These are phyloP conservation scores for Pleurotus salmoneostramineus DNA, from an alignment of 768 basidiomycete species.

Conservation along the genomic window DNA sequence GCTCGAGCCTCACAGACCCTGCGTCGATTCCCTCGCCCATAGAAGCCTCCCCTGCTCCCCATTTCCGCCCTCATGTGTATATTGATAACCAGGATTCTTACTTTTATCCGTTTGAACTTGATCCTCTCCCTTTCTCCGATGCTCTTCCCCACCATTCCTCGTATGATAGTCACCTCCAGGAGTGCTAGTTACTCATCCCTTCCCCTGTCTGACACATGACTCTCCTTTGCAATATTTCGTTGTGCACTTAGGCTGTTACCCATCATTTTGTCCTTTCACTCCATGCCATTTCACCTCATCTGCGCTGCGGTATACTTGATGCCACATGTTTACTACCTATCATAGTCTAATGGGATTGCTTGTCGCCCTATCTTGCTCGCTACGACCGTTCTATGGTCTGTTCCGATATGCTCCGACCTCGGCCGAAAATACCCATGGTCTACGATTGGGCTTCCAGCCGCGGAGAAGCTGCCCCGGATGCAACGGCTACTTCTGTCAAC, in stretches of 20 bases:
- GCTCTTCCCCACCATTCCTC: conserved; percentile 39
- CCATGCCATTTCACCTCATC: not conserved
- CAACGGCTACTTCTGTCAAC: conserved; percentile 4
- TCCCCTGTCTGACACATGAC: conserved; percentile 19
- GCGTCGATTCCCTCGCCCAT: conserved; percentile 45
- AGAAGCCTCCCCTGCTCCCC: conserved; percentile 46
- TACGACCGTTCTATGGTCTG: not conserved
- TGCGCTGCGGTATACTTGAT: not conserved
- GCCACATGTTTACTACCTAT: conserved; percentile 6
- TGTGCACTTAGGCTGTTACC: conserved; percentile 18
- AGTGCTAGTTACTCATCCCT: conserved; percentile 49
- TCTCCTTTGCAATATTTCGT: conserved; percentile 19
- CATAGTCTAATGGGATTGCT: not conserved
- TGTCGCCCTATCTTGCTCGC: not conserved
- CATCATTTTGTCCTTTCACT: not conserved
- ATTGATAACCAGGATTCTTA: conserved; percentile 57
- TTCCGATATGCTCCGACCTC: conserved; percentile 1
- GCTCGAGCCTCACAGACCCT: conserved; percentile 44
- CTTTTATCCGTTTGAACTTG: conserved; percentile 64
- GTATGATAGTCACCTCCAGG: conserved; percentile 52
- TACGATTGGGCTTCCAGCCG: not conserved
- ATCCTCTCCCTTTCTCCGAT: conserved; percentile 67
- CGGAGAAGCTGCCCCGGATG: not conserved
- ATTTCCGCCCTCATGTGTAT: conserved; percentile 56
- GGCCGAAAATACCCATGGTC: not conserved